Conservation (phyloP, 108 stramenopile genomes). For the Nitzschia sp. region DNA sequence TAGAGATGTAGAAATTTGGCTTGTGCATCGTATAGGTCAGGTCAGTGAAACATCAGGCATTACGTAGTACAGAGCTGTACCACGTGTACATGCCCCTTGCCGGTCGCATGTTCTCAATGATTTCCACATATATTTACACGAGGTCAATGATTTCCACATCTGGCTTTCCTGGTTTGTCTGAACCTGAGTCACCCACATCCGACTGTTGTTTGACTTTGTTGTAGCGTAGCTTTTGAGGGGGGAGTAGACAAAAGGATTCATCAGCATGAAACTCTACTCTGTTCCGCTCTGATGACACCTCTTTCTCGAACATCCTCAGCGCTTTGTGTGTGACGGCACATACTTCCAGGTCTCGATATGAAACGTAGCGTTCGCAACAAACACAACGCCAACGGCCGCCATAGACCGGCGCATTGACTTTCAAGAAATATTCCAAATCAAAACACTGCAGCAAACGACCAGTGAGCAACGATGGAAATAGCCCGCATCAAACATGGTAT, state of each 20-base stretch:
- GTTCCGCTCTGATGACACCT: constrained; percentile 11
- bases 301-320: constrained; percentile 19
- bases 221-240: constrained; percentile 7
- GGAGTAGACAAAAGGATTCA: constrained; percentile 2
- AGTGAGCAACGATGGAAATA: no score
- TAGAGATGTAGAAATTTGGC: no score
- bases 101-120: no score
- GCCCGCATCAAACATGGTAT: neutral
- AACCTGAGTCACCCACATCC: no score
- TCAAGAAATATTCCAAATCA: constrained; percentile 64
- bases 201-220: no score
- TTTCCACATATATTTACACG: no score
- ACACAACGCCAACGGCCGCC: constrained; percentile 78
- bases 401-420: constrained; percentile 42
- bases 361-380: constrained; percentile 37
- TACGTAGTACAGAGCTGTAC: no score
- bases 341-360: constrained; percentile 28
- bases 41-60: no score
- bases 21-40: no score
- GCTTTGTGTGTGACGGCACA: constrained; percentile 35
- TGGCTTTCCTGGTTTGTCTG: no score
- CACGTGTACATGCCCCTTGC: no score
- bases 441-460: constrained; percentile 41
- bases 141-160: no score
- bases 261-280: constrained; percentile 34